These are phyloP conservation scores for Cenchrus purpureus DNA, from an alignment of 176 grass and related monocot genomes.

Conservation along the genomic window DNA sequence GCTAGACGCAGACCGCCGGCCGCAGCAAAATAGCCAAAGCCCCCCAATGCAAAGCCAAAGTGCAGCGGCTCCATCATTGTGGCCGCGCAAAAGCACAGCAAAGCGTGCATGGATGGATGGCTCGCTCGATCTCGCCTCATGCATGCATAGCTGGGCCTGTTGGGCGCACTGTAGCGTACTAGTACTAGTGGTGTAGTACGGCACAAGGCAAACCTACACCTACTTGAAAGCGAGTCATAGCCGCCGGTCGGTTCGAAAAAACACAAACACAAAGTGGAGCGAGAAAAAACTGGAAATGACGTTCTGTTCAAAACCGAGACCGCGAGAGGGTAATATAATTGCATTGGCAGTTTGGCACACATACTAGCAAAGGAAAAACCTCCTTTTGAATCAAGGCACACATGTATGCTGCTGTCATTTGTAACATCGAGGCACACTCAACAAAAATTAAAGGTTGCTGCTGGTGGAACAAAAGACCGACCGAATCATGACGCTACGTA, in stretches of 20 bases:
- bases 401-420: background rate
- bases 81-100: slow-evolving; percentile 57
- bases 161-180: slow-evolving; percentile 8
- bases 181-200: background rate
- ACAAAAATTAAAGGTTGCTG: background rate
- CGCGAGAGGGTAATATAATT: no score
- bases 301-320: background rate
- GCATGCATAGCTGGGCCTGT: slow-evolving; percentile 11
- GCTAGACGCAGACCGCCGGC: background rate
- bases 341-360: no score
- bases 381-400: background rate
- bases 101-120: slow-evolving; percentile 34
- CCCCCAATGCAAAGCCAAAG: slow-evolving; percentile 5
- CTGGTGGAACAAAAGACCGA: background rate
- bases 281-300: no score
- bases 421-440: background rate
- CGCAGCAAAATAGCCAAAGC: slow-evolving; percentile 9
- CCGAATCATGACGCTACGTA: background rate
- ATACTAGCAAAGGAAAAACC: background rate
- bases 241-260: background rate
- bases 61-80: slow-evolving; percentile 50
- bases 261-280: background rate
- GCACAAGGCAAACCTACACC: background rate
- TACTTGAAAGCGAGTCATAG: background rate
- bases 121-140: background rate